Conservation (phyloP, 2,329 filamentous ascomycete genomes). For the Fusarium nanum region DNA sequence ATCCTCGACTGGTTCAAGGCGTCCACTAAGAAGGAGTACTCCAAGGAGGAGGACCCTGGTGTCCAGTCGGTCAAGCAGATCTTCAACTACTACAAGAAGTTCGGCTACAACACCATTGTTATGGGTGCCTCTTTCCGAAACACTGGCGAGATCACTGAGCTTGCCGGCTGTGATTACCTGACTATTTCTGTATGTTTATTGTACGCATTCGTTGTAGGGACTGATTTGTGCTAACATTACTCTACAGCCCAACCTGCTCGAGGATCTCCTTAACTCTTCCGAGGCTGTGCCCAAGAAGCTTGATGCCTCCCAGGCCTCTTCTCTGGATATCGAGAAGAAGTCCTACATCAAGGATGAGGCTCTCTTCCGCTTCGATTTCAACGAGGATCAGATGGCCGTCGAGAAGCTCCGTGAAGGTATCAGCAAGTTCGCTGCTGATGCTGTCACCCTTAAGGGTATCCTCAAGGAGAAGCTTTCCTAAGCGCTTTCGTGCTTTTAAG, state of each 20-base stretch:
- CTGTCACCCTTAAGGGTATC: slow-evolving; percentile 91
- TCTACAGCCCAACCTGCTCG: slow-evolving; percentile 84
- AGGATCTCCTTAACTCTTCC: slow-evolving; percentile 89
- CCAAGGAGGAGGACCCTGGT: slow-evolving; percentile 91
- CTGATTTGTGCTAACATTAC: slow-evolving; percentile 30
- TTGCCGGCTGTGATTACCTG: slow-evolving; percentile 98
- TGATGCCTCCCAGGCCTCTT: slow-evolving; percentile 71
- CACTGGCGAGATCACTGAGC: slow-evolving; percentile 95
- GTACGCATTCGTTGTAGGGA: not conserved
- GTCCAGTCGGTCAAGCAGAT: slow-evolving; percentile 93
- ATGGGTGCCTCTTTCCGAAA: slow-evolving; percentile 99
- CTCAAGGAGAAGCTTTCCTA: slow-evolving; percentile 84
- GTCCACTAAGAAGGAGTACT: slow-evolving; percentile 91
- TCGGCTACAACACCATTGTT: slow-evolving; percentile 98
- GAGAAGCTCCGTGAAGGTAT: slow-evolving; percentile 99
- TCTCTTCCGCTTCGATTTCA: slow-evolving; percentile 97
- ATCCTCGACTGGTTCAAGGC: slow-evolving; percentile 99
- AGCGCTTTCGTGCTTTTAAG: slow-evolving; percentile 31
- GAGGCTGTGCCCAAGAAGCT: slow-evolving; percentile 93
- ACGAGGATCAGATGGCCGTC: slow-evolving; percentile 99
- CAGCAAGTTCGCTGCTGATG: slow-evolving; percentile 98
- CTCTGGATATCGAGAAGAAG: slow-evolving; percentile 86
- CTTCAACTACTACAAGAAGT: slow-evolving; percentile 99
- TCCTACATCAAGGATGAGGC: slow-evolving; percentile 91
- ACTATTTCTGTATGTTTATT: slow-evolving; percentile 86